phyloP scores from a whole-genome alignment of 1,284 basidiomycete species.

The Microbotryum scabiosae region DNA sequence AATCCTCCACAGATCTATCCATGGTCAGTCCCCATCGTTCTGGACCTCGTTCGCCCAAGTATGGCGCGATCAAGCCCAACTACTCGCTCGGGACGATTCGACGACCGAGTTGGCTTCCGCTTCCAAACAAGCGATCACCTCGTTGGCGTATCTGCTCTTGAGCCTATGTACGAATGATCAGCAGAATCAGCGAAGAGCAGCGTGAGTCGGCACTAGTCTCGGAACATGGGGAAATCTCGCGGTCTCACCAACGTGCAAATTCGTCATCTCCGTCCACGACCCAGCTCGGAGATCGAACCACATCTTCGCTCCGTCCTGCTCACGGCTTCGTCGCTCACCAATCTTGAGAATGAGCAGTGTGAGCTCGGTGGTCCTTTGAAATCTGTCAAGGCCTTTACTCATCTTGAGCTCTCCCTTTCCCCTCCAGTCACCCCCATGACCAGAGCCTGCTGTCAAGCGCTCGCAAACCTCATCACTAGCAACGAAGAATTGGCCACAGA shows the following conservation, averaged over 20 bases:
- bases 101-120: background rate
- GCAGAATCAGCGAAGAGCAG: constrained; percentile 5
- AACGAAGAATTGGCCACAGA: constrained; percentile 1
- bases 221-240: too few relatives aligned
- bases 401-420: background rate
- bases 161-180: constrained; percentile 7
- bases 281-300: constrained; percentile 18
- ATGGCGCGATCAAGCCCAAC: constrained; percentile 5
- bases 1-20: background rate
- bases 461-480: constrained; percentile 23
- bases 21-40: background rate
- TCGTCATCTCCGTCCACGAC: too few relatives aligned
- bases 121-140: background rate
- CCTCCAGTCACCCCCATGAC: constrained; percentile 17
- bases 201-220: constrained; percentile 6
- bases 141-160: constrained; percentile 15
- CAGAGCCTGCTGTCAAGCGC: constrained; percentile 18
- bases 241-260: too few relatives aligned
- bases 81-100: background rate
- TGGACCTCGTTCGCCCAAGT: constrained; percentile 4
- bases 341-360: constrained; percentile 21
- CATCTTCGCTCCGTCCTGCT: constrained; percentile 10
- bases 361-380: background rate
- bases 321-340: constrained; percentile 16
- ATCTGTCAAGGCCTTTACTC: background rate